Conservation (phyloP, 2,329 filamentous ascomycete genomes). For the Xylaria sp. region DNA sequence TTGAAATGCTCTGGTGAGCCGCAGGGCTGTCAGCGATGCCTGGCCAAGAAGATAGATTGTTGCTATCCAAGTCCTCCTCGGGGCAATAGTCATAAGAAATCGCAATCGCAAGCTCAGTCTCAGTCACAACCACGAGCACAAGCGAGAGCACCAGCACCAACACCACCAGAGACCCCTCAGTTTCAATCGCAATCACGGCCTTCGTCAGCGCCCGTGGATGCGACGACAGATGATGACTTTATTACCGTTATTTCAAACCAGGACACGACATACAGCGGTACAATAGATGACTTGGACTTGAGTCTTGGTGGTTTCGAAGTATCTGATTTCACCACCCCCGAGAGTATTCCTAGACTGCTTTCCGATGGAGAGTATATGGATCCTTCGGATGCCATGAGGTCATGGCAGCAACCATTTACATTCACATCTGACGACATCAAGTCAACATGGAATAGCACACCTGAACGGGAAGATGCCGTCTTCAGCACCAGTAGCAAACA, state of each 20-base stretch:
- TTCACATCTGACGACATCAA: slow-evolving; percentile 29
- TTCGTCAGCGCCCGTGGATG: slow-evolving; percentile 21
- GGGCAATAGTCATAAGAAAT: slow-evolving; percentile 36
- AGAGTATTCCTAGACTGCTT: slow-evolving; percentile 27
- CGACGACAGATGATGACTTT: slow-evolving; percentile 30
- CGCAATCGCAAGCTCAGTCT: slow-evolving; percentile 19
- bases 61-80: slow-evolving; percentile 35
- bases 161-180: slow-evolving; percentile 36
- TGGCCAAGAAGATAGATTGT: slow-evolving; percentile 36
- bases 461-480: slow-evolving; percentile 33
- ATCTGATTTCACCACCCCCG: slow-evolving; percentile 33
- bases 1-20: slow-evolving; percentile 39
- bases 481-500: slow-evolving; percentile 27
- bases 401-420: slow-evolving; percentile 36
- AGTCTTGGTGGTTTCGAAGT: slow-evolving; percentile 31
- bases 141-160: slow-evolving; percentile 25
- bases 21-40: slow-evolving; percentile 35
- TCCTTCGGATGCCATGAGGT: slow-evolving; percentile 33
- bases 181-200: slow-evolving; percentile 24
- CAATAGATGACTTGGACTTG: slow-evolving; percentile 36
- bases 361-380: slow-evolving; percentile 37
- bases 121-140: slow-evolving; percentile 3
- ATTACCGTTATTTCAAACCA: slow-evolving; percentile 30
- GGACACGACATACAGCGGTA: slow-evolving; percentile 28
- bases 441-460: slow-evolving; percentile 33